Evolutionary conservation across 495 filamentous ascomycete species (phyloP), one percentile per base, ranked within the genome.

Genomic region (Neurospora sp.): DNA sequence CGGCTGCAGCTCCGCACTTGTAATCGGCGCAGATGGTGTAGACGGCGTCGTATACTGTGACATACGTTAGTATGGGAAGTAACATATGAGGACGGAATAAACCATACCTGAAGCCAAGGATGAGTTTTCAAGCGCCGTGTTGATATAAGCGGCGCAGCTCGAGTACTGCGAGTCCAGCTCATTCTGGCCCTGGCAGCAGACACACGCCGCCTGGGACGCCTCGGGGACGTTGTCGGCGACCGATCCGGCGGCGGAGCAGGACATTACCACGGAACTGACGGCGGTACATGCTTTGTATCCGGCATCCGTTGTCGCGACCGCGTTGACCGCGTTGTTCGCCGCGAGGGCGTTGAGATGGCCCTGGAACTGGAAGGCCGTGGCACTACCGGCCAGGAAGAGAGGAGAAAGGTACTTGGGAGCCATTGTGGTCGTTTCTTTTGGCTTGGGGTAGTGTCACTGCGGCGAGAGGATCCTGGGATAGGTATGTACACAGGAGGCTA

Each of bases 71-170:
- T 44, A 71, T 18, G 37, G 7, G 9, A 20, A 11, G 31, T 40
- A 39, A 27, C 11, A 12, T n/a, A 44, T 37, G 71, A 54, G 71
- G 42, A 72, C 39, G 16, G 54, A 27, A 4, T n/a, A 66, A n/a
- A 18, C 20, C 40, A 46, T 71, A 75, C 74, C 39, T 7, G 69
- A 44, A 27, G 38, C 70, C 7, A 69, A 62, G n/a, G 70, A 75
- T 5, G 73, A 62, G 3, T 38, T 59, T 5, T 72, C 70, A 8
- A 69, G 72, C 9, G 69, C 69, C 18, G 73, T 70, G 42, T 14
- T 46, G 70, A 79, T 72, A 48, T 79, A 81, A 23, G 75, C 75
- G 0, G 77, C 76, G 73, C 80, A 81, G 16, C 70, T 66, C 2
- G 71, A 73, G 69, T 80, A 81, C 20, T 54, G 71, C 2, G 39